Conservation (phyloP, 768 basidiomycete species). For the Suillus bovinus region DNA sequence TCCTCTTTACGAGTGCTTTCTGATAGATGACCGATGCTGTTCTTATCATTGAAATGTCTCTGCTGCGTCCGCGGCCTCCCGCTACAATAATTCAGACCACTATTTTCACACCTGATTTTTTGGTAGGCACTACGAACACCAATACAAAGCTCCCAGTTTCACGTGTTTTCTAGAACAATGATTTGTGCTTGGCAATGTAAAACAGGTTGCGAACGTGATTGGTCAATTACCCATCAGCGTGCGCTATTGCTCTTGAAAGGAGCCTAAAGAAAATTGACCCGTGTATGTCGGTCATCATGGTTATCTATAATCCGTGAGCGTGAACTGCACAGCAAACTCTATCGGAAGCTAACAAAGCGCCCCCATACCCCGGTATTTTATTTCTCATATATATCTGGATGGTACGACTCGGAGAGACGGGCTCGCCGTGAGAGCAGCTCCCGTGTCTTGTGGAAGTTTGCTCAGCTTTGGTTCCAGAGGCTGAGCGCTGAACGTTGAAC, state of each 20-base stretch:
- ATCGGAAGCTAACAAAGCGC: constrained; percentile 15
- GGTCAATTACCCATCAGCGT: too few relatives aligned
- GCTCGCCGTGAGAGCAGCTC: constrained; percentile 38
- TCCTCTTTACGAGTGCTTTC: too few relatives aligned
- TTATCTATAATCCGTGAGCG: constrained; percentile 11
- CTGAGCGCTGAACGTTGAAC: too few relatives aligned
- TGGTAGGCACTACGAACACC: not conserved
- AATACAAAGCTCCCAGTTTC: not conserved
- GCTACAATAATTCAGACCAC: not conserved
- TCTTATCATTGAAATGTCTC: too few relatives aligned
- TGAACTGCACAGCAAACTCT: not conserved
- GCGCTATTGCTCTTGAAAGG: not conserved
- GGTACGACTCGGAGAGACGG: constrained; percentile 43
- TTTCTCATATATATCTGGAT: constrained; percentile 18
- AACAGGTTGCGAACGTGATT: not conserved
- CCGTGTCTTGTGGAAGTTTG: too few relatives aligned
- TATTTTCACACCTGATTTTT: not conserved
- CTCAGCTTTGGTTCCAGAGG: too few relatives aligned
- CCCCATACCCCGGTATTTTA: constrained; percentile 25
- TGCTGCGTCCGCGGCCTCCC: not conserved
- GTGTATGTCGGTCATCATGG: constrained; percentile 6
- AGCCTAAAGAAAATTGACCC: constrained; percentile 6
- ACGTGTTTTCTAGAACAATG: too few relatives aligned
- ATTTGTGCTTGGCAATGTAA: not conserved
- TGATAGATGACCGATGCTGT: too few relatives aligned